A percentile compares a stretch with the other conserved stretches of the same genome.
Conservation (phyloP, 2,329 filamentous ascomycete species). For the Pseudogymnoascus sp. region DNA sequence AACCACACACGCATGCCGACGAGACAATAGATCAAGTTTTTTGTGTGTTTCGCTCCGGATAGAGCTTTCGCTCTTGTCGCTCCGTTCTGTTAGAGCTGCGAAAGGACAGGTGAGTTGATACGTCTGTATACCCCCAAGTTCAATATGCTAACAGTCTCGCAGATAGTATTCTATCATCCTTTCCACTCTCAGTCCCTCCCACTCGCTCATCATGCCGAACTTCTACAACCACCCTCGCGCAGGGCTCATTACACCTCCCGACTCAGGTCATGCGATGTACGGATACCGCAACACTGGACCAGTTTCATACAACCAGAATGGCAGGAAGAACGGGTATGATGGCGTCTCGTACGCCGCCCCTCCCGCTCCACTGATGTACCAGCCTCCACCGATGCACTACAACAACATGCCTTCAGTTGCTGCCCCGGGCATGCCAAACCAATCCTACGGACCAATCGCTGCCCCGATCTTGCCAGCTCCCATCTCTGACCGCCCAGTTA, state of each 20-base stretch:
- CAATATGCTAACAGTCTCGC: neutral
- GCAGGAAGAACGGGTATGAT: constrained; percentile 19
- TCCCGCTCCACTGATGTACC: constrained; percentile 21
- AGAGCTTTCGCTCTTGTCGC: constrained; percentile 17
- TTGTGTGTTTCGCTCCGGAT: constrained; percentile 11
- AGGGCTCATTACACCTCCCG: constrained; percentile 39
- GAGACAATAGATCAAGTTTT: constrained; percentile 9
- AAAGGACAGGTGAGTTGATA: constrained; percentile 12
- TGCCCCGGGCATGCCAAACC: constrained; percentile 25
- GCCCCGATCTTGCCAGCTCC: constrained; percentile 35
- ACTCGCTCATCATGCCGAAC: constrained; percentile 39
- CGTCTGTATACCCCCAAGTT: neutral
- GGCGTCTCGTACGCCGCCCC: constrained; percentile 36
- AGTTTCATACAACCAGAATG: constrained; percentile 17
- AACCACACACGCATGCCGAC: constrained; percentile 12
- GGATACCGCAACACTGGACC: constrained; percentile 33
- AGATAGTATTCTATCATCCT: constrained; percentile 13
- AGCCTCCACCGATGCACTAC: constrained; percentile 22
- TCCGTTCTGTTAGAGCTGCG: constrained; percentile 14
- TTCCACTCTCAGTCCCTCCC: constrained; percentile 14
- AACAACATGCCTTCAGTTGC: constrained; percentile 29
- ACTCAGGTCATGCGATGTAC: constrained; percentile 29
- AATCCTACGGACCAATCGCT: constrained; percentile 36
- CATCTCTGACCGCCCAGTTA: constrained; percentile 30
- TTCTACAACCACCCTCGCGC: constrained; percentile 39